Percentiles rank a stretch among this genome's conserved stretches.
These are phyloP conservation scores for Amanita molliuscula DNA, from an alignment of 768 basidiomycete genomes.

Conservation along the genomic window DNA sequence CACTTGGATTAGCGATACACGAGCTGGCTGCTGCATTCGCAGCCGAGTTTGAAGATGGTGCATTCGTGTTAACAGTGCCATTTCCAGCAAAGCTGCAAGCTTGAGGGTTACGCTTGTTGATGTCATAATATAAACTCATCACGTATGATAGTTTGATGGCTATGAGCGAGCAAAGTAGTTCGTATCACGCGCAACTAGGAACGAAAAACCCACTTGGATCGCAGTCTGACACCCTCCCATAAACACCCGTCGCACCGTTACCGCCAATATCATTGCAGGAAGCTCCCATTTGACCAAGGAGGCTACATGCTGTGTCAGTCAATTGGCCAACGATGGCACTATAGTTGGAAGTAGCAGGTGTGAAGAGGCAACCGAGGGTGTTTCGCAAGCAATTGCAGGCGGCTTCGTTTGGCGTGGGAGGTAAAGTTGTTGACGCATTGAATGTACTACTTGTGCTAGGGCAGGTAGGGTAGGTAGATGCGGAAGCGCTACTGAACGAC, in stretches of 20 bases:
- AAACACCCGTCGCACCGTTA: slow-evolving; percentile 64
- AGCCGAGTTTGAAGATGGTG: slow-evolving; percentile 36
- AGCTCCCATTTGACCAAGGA: slow-evolving; percentile 50
- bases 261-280: slow-evolving; percentile 63
- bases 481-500: slow-evolving; percentile 22
- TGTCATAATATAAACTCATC: slow-evolving; percentile 71
- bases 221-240: slow-evolving; percentile 69
- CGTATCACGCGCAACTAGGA: neutral
- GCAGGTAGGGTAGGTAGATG: slow-evolving; percentile 52
- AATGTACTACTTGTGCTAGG: slow-evolving; percentile 49
- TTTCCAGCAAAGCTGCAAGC: slow-evolving; percentile 82
- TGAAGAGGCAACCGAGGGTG: slow-evolving; percentile 66
- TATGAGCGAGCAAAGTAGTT: slow-evolving; percentile 16
- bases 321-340: slow-evolving; percentile 49
- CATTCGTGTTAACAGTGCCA: slow-evolving; percentile 57
- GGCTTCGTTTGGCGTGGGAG: slow-evolving; percentile 72
- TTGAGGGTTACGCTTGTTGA: slow-evolving; percentile 41
- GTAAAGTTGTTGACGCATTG: slow-evolving; percentile 58
- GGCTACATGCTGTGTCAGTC: slow-evolving; percentile 64
- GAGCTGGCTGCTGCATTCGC: slow-evolving; percentile 51
- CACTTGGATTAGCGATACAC: slow-evolving; percentile 53
- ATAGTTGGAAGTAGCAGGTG: slow-evolving; percentile 50
- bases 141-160: slow-evolving; percentile 75
- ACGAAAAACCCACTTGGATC: slow-evolving; percentile 52
- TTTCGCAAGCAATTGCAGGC: slow-evolving; percentile 72